phyloP scores from a whole-genome alignment of 2,329 filamentous ascomycete species.

The Graphilbum ipis-grandicollis region DNA sequence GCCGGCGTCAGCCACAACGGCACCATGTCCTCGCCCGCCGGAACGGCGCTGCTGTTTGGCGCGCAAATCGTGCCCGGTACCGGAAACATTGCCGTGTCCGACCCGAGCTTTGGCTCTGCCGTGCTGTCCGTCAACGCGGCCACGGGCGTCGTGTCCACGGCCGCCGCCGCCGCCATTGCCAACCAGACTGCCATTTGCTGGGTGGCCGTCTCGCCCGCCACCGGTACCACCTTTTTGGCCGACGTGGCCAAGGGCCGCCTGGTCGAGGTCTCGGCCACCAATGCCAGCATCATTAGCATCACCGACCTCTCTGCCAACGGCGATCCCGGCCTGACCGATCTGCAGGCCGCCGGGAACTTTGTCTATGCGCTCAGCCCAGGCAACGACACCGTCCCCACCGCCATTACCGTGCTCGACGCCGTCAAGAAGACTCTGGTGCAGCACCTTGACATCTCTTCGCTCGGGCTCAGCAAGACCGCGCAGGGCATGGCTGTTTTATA shows the following conservation, averaged over 20 bases:
- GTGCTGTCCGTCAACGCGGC: constrained; percentile 24
- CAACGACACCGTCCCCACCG: constrained; percentile 22
- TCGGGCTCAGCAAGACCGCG: constrained; percentile 12
- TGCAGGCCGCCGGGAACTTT: constrained; percentile 32
- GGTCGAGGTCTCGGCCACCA: constrained; percentile 34
- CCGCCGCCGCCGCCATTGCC: constrained; percentile 22
- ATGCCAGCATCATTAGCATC: constrained; percentile 26
- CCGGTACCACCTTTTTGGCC: constrained; percentile 37
- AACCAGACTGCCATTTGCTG: constrained; percentile 42
- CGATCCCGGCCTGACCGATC: constrained; percentile 37
- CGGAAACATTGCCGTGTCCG: constrained; percentile 32
- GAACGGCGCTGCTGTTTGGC: constrained; percentile 40
- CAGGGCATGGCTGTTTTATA: constrained; percentile 15
- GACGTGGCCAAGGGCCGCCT: constrained; percentile 34
- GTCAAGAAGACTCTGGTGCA: constrained; percentile 15
- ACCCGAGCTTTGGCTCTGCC: constrained; percentile 38
- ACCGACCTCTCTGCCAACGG: constrained; percentile 25
- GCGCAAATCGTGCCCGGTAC: constrained; percentile 25
- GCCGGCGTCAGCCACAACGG: constrained; percentile 12
- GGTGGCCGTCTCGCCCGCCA: constrained; percentile 29
- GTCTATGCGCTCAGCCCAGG: constrained; percentile 40
- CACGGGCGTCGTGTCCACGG: constrained; percentile 15
- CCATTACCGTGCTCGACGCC: constrained; percentile 21
- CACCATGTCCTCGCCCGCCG: constrained; percentile 24
- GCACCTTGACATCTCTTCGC: constrained; percentile 12